Base-by-base conservation (phyloP, 805 yeast genomes). In the Naumovozyma dairenensis region DNA sequence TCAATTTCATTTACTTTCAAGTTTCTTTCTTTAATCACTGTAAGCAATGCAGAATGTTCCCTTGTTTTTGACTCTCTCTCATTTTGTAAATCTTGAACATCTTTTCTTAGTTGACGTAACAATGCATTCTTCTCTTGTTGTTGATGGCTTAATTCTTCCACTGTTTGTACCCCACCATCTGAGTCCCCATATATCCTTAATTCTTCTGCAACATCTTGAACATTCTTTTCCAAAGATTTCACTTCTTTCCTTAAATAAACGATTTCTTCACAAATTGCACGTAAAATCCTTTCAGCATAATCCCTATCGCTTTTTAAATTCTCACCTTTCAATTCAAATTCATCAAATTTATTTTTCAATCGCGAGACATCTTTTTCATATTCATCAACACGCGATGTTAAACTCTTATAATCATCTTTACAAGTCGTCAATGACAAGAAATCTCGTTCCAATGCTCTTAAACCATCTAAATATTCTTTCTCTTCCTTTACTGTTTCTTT, bases 401-500 rank as follows among this genome's bases (percentile, higher is more conserved):
- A 8, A 4, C 18, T 14, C 12, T 16, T 14, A 22, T 18, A 34
- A 6, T 34, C 16, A 6, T 28, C 19, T 28, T 20, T 25, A 25
- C 8, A 36, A 41, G 33, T 31, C 20, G 25, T 12, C 7, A 45
- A 25, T 3, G 42, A 24, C 9, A 44, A 28, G 3, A 56, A 40
- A 32, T 51, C 51, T 31, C 43, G 44, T 29, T 53, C 55, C 29
- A 53, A 32, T 2, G 29, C 16, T 31, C 52, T 36, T 24, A 51
- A 34, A 10, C 29, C 37, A 25, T 44, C 46, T 10, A 63, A 28
- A 36, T 55, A 57, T 12, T 47, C 43, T 22, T 62, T 61, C 3
- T 58, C 55, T 12, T 51, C 57, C 1, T 46, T 38, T 1, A 67
- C 55, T 5, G 62, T 54, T 1, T 52, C 55, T 14, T 51, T 51